phyloP scores from a whole-genome alignment of 2,329 filamentous ascomycete species.

The Didymella exigua region DNA sequence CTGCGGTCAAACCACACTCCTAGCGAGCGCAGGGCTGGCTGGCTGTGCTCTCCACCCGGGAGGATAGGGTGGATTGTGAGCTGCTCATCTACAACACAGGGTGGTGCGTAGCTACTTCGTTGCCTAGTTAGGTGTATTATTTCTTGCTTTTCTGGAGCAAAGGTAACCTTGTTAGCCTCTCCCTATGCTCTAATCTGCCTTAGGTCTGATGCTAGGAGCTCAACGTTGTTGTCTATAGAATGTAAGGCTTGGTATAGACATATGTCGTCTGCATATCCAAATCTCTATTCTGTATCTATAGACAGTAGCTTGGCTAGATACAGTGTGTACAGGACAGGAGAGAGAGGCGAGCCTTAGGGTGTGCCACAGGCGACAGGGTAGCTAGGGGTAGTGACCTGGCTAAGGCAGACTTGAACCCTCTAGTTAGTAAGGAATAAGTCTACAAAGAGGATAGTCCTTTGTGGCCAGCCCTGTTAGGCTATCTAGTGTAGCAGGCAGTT shows the following conservation, averaged over 20 bases:
- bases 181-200: conserved; percentile 5
- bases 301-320: background rate
- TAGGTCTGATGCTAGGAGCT: background rate
- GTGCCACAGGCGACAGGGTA: too few relatives aligned
- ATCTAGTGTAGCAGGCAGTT: too few relatives aligned
- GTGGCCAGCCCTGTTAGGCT: too few relatives aligned
- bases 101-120: background rate
- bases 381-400: background rate
- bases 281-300: too few relatives aligned
- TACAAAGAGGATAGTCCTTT: too few relatives aligned
- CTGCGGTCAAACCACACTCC: conserved; percentile 8
- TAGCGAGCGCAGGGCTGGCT: background rate
- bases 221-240: background rate
- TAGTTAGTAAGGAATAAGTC: too few relatives aligned
- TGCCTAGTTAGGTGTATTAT: conserved; percentile 17
- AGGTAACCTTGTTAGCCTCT: conserved; percentile 13
- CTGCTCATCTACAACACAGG: conserved; percentile 2
- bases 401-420: conserved; percentile 6
- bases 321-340: conserved; percentile 4
- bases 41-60: background rate
- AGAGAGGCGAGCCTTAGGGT: background rate
- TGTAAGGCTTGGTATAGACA: background rate
- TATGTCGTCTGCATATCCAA: too few relatives aligned
- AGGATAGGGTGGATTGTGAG: conserved; percentile 5
- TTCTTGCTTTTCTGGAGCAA: conserved; percentile 18